Evolutionary conservation across 2,329 filamentous ascomycete species (phyloP).

Genomic region (Trichoderma arundinaceum): DNA sequence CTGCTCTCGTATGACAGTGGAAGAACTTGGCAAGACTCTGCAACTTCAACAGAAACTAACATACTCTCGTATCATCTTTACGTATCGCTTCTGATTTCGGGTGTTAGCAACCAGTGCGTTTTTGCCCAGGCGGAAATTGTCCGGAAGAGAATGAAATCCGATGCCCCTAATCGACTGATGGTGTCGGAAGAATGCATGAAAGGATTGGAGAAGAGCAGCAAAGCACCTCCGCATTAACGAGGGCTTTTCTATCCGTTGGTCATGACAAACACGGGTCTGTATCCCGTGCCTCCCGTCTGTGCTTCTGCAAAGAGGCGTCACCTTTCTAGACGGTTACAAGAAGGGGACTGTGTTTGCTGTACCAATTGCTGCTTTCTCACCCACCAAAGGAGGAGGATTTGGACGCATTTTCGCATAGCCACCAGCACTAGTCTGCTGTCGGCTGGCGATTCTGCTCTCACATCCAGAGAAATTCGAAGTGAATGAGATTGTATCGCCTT

Average conservation of each 20-base stretch:
- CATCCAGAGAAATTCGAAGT: neutral
- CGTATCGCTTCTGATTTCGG: neutral
- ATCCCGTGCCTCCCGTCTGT: constrained; percentile 5
- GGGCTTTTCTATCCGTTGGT: neutral
- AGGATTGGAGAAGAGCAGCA: neutral
- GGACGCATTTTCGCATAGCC: neutral
- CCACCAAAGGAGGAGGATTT: neutral
- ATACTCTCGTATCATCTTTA: neutral
- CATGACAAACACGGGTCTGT: constrained; percentile 23
- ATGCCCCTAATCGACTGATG: neutral
- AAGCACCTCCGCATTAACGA: neutral
- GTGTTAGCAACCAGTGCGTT: neutral
- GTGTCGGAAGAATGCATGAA: constrained; percentile 12
- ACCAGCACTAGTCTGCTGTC: neutral
- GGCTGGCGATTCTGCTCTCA: neutral
- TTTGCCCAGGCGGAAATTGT: neutral
- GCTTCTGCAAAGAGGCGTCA: constrained; percentile 6
- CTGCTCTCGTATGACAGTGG: too few species aligned
- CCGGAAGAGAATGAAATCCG: constrained; percentile 12
- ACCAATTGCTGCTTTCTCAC: neutral
- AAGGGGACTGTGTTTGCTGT: neutral
- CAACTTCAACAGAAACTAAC: neutral
- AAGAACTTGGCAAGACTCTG: neutral
- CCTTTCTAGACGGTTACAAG: neutral
- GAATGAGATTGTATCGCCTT: too few species aligned